A percentile compares a stretch with the other conserved stretches of the same genome.
phyloP scores from a whole-genome alignment of 2,329 filamentous ascomycete species.

The Pseudogymnoascus sp. region DNA sequence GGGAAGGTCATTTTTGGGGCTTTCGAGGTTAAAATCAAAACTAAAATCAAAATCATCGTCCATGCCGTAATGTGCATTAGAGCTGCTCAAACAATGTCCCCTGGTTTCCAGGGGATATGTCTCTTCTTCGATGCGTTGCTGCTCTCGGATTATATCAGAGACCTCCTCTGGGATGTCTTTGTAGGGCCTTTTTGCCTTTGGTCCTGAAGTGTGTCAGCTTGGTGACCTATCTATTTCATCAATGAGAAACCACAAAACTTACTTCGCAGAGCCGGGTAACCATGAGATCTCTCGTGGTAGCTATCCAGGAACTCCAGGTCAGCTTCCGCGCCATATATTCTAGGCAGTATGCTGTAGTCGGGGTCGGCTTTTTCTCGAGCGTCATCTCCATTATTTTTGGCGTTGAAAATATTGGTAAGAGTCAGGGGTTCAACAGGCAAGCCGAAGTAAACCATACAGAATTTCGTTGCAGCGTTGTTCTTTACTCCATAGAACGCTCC shows the following conservation, averaged over 20 bases:
- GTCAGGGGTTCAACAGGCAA: conserved; percentile 24
- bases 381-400: conserved; percentile 15
- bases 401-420: conserved; percentile 19
- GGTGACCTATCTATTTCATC: not conserved
- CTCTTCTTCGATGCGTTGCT: not conserved
- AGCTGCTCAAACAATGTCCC: not conserved
- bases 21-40: too few species aligned
- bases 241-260: conserved; percentile 13
- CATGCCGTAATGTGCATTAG: not conserved
- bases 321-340: conserved; percentile 21
- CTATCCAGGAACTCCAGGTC: conserved; percentile 25
- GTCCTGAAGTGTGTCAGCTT: not conserved
- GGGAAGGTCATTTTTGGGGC: not conserved
- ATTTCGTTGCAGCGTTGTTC: conserved; percentile 25
- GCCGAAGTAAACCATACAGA: conserved; percentile 27
- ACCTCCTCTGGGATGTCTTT: not conserved
- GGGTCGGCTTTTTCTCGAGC: conserved; percentile 13
- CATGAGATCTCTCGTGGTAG: conserved; percentile 23
- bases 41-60: not conserved
- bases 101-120: not conserved
- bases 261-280: conserved; percentile 22
- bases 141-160: not conserved
- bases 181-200: not conserved
- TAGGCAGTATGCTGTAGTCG: conserved; percentile 13
- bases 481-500: conserved; percentile 17